Evolutionary conservation across 768 basidiomycete genomes (phyloP).

Genomic region (Kwoniella heveanensis): DNA sequence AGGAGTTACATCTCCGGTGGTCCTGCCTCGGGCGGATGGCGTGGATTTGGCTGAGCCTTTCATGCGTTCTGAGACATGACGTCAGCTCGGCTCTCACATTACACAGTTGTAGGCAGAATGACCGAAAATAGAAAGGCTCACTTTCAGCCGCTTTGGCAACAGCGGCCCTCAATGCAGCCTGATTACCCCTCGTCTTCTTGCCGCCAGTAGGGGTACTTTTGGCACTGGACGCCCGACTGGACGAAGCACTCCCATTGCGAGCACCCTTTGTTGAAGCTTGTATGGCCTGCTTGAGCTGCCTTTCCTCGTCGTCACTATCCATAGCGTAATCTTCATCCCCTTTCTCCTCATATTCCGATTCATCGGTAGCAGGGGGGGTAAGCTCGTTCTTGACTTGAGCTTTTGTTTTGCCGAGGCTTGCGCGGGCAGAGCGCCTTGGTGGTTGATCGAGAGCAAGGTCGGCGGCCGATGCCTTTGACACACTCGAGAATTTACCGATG

Average conservation of each 20-base stretch:
- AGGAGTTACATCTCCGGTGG: constrained; percentile 16
- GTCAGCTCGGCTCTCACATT: constrained; percentile 8
- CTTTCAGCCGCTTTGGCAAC: constrained; percentile 33
- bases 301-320: constrained; percentile 45
- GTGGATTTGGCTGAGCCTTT: background rate
- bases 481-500: constrained; percentile 37
- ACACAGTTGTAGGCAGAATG: background rate
- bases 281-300: constrained; percentile 36
- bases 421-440: background rate
- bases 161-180: constrained; percentile 25
- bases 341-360: constrained; percentile 21
- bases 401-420: constrained; percentile 21
- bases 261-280: constrained; percentile 23
- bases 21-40: constrained; percentile 14
- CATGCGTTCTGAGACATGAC: constrained; percentile 11
- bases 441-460: constrained; percentile 19
- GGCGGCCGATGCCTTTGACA: constrained; percentile 23
- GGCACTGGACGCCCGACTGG: constrained; percentile 6
- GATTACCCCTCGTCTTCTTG: constrained; percentile 14
- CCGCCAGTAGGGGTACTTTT: constrained; percentile 2
- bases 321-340: constrained; percentile 42
- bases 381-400: constrained; percentile 23
- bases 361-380: constrained; percentile 22
- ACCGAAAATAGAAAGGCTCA: constrained; percentile 11
- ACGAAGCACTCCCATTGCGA: constrained; percentile 4